Evolutionary conservation across 768 basidiomycete genomes (phyloP), one percentile per base, ranked within the genome.

Genomic region (Boletus speciosus): DNA sequence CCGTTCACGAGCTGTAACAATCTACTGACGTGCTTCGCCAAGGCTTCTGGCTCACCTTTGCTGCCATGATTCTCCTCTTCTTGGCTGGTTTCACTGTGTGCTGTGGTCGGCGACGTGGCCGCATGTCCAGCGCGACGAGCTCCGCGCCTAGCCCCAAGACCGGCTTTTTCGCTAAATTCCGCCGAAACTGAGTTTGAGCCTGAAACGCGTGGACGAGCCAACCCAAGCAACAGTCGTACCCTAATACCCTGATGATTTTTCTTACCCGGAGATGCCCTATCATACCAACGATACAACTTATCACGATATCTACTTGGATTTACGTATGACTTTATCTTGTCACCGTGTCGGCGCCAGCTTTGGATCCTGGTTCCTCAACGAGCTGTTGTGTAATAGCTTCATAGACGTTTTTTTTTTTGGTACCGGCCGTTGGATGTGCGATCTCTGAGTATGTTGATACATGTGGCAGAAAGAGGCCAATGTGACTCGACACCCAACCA

Each of bases 1-100:
- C 11, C 16, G 10, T 52, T 35, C 38, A 40, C 21, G 49, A 21
- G 37, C 0, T 11, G 15, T 8, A 15, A 12, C 14, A 29, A 38
- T 38, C 35, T 44, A 19, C 41, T 52, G 45, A 63, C 23, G 29
- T 19, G 29, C 40, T 27, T 32, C 19, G n/a, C n/a, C 44, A 56
- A 86, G 87, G 79, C 8, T 89, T 90, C 68, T 90, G 88, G 88
- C 66, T 90, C 67, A 88, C 86, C 2, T 82, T 90, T 61, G 81
- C 77, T 19, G 68, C 83, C 12, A 71, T 90, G 64, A 71, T 90
- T 58, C 78, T 90, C 5, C 78, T 85, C 32, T 68, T 82, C 39
- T 64, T 88, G 51, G 85, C 81, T 16, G 85, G 85, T 49, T 80
- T 81, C 74, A 83, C 84, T 4, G 82, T 88, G 36, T 86, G 84